Conservation (phyloP, 2,329 filamentous ascomycete species). For the Trichoderma sp. region DNA sequence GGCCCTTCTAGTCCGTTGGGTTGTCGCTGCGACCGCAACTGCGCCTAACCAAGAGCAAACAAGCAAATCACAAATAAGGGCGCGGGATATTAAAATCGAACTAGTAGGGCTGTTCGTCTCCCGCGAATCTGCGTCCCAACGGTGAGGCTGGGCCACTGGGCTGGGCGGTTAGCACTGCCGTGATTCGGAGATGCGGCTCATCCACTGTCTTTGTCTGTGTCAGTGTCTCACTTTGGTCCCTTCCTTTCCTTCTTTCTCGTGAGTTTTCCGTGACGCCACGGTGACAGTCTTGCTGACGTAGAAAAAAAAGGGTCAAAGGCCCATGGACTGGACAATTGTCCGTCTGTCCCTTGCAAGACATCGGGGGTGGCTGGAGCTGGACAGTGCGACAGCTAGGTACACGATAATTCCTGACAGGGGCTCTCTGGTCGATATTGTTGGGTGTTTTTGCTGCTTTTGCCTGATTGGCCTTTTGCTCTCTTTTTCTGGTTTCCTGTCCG, state of each 20-base stretch:
- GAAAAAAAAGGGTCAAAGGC: not conserved
- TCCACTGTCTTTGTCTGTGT: not conserved
- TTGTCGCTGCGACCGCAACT: not conserved
- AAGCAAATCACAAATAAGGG: not conserved
- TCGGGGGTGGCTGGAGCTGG: not conserved
- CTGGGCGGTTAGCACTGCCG: not conserved
- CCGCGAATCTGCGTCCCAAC: conserved; percentile 8
- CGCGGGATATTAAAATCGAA: not conserved
- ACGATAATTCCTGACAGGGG: not conserved
- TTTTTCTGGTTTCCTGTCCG: not conserved
- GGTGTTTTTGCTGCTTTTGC: not conserved
- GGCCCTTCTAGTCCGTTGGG: not conserved
- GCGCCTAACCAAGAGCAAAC: conserved; percentile 3
- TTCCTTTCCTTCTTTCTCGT: not conserved
- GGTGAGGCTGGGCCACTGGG: not conserved
- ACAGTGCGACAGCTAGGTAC: not conserved
- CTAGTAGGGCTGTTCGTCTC: conserved; percentile 2
- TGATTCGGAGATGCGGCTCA: not conserved
- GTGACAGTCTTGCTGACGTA: conserved; percentile 1
- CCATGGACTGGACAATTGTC: not conserved
- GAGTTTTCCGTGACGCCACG: not conserved
- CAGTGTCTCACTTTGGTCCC: not conserved
- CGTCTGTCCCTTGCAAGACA: not conserved
- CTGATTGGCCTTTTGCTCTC: not conserved
- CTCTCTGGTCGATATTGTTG: not conserved